Conservation (phyloP, 371 early-diverging fungal genomes). For the Syncephalis plumigaleata region DNA sequence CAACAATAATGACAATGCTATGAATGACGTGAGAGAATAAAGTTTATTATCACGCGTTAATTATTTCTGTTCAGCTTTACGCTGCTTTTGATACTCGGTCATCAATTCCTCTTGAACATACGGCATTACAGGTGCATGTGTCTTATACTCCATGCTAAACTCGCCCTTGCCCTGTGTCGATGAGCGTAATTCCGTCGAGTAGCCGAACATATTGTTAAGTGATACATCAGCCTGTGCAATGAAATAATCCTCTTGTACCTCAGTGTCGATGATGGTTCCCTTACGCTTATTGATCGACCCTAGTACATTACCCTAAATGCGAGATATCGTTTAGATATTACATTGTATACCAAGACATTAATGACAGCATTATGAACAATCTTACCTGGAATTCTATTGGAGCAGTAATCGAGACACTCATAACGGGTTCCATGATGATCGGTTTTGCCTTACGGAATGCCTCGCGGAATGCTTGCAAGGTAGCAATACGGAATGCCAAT, state of each 20-base stretch:
- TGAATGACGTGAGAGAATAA: too few relatives aligned
- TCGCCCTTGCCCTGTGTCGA: constrained; percentile 96
- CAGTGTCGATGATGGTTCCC: constrained; percentile 87
- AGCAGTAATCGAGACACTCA: constrained; percentile 82
- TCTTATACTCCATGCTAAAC: constrained; percentile 94
- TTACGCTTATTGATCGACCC: constrained; percentile 90
- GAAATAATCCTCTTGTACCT: constrained; percentile 87
- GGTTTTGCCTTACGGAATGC: constrained; percentile 68
- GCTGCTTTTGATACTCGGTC: constrained; percentile 53
- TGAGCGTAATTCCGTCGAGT: constrained; percentile 86
- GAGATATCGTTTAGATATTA: too few relatives aligned
- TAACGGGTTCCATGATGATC: constrained; percentile 87
- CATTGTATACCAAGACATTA: too few relatives aligned
- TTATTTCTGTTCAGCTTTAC: not conserved
- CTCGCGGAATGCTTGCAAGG: constrained; percentile 75
- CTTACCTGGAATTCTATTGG: constrained; percentile 80
- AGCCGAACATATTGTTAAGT: constrained; percentile 96
- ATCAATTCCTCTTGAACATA: constrained; percentile 74
- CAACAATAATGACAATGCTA: too few relatives aligned
- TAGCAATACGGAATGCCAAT: constrained; percentile 89
- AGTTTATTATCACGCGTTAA: too few relatives aligned
- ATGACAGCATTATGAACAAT: too few relatives aligned
- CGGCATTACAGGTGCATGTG: constrained; percentile 65
- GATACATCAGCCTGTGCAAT: constrained; percentile 72
- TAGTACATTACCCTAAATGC: constrained; percentile 57